Evolutionary conservation across 176 grass and related monocot genomes (phyloP).

Genomic region (Canna indica): DNA sequence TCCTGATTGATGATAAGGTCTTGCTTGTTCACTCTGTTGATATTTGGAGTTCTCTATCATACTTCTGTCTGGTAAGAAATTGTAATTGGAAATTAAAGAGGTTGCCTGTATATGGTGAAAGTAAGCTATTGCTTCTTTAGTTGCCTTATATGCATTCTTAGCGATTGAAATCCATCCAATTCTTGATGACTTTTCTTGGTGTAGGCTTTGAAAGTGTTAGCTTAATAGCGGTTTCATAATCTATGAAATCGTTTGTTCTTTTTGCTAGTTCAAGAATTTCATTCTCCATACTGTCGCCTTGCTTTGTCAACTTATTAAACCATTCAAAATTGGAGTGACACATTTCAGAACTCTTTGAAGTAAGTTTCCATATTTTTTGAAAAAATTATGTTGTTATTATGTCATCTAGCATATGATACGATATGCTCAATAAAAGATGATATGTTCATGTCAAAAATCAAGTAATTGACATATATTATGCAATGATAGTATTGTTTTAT

Average conservation of each 20-base stretch:
- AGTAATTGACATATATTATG: too few species aligned
- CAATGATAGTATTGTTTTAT: too few species aligned
- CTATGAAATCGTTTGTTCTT: neutral
- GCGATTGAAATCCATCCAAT: neutral
- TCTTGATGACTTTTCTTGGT: neutral
- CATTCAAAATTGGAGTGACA: too few species aligned
- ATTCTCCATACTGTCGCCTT: too few species aligned
- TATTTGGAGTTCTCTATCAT: neutral
- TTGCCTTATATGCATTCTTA: neutral
- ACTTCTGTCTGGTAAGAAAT: constrained; percentile 2
- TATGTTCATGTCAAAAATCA: too few species aligned
- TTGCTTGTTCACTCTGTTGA: neutral
- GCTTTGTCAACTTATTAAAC: too few species aligned
- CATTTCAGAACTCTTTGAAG: too few species aligned
- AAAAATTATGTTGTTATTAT: too few species aligned
- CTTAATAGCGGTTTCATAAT: neutral
- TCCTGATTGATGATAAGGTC: neutral
- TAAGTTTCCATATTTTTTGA: too few species aligned
- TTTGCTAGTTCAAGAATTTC: too few species aligned
- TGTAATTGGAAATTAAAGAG: constrained; percentile 1
- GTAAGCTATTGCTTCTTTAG: neutral
- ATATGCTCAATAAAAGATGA: too few species aligned
- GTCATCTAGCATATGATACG: too few species aligned
- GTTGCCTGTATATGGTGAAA: constrained; percentile 4
- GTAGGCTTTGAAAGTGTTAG: neutral